Conservation (phyloP, 202 grass and related monocot species). For the Zizania palustris region DNA sequence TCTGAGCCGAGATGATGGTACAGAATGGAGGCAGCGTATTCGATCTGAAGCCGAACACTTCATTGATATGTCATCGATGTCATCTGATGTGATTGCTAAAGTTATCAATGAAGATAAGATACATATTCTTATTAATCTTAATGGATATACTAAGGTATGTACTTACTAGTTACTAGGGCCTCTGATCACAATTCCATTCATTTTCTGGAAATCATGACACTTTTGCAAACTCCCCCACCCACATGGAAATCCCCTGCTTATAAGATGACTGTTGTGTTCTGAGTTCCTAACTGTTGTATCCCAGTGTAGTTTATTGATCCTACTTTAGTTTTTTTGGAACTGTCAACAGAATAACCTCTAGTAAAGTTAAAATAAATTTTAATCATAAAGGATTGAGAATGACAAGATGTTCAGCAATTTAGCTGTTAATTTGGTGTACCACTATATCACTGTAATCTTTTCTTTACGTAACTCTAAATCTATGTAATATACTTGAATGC, state of each 20-base stretch:
- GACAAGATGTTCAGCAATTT: neutral
- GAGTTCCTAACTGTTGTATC: neutral
- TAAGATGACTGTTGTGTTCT: neutral
- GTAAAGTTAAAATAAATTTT: neutral
- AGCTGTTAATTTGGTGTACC: neutral
- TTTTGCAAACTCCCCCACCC: neutral
- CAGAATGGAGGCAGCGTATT: slow-evolving; percentile 63
- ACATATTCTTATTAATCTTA: slow-evolving; percentile 69
- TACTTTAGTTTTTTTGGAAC: slow-evolving; percentile 6
- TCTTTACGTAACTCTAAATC: neutral
- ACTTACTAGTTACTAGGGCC: neutral
- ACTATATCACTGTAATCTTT: neutral
- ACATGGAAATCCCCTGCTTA: neutral
- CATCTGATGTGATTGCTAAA: slow-evolving; percentile 68
- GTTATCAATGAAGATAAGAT: slow-evolving; percentile 66
- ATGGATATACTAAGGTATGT: slow-evolving; percentile 72
- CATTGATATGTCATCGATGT: slow-evolving; percentile 57
- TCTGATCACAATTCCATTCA: neutral
- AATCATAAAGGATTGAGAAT: slow-evolving; percentile 3
- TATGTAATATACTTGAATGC: neutral
- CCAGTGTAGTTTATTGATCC: neutral
- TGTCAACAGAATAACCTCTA: neutral
- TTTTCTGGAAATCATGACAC: neutral
- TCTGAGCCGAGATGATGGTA: slow-evolving; percentile 67
- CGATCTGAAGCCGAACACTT: slow-evolving; percentile 68